Evolutionary conservation across 805 yeast species (phyloP).

Genomic region (Wickerhamiella dianesei): DNA sequence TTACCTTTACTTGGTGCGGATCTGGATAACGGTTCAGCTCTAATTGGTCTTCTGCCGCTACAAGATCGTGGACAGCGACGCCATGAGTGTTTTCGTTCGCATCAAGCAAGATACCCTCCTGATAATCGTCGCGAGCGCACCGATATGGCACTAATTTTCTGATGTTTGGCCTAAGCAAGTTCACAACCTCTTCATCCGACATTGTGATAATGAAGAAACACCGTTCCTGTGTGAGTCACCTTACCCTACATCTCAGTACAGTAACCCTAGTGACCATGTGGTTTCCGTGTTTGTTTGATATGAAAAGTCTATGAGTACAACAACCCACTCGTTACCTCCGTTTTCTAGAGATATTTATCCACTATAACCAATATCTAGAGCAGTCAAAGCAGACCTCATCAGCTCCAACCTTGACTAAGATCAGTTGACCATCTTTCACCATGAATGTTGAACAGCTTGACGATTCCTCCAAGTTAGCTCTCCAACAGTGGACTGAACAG

Average conservation of each 20-base stretch:
- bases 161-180: slow-evolving; percentile 75
- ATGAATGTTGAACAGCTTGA: slow-evolving; percentile 35
- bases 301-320: too few relatives aligned
- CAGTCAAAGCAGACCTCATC: too few relatives aligned
- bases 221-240: background rate
- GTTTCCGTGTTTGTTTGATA: too few relatives aligned
- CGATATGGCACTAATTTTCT: slow-evolving; percentile 74
- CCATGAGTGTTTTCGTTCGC: slow-evolving; percentile 96
- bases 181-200: background rate
- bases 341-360: too few relatives aligned
- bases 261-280: too few relatives aligned
- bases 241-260: background rate
- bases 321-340: too few relatives aligned
- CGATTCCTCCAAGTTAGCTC: slow-evolving; percentile 58
- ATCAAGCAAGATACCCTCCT: slow-evolving; percentile 74
- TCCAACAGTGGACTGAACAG: slow-evolving; percentile 59
- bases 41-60: slow-evolving; percentile 33
- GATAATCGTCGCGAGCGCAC: slow-evolving; percentile 93
- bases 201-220: background rate
- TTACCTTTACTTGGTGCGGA: slow-evolving; percentile 77
- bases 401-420: background rate
- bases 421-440: background rate
- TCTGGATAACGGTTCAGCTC: slow-evolving; percentile 90
- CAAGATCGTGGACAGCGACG: slow-evolving; percentile 45
- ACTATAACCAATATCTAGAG: too few relatives aligned